phyloP scores from a whole-genome alignment of 495 filamentous ascomycete species.

The Daldinia bambusicola region DNA sequence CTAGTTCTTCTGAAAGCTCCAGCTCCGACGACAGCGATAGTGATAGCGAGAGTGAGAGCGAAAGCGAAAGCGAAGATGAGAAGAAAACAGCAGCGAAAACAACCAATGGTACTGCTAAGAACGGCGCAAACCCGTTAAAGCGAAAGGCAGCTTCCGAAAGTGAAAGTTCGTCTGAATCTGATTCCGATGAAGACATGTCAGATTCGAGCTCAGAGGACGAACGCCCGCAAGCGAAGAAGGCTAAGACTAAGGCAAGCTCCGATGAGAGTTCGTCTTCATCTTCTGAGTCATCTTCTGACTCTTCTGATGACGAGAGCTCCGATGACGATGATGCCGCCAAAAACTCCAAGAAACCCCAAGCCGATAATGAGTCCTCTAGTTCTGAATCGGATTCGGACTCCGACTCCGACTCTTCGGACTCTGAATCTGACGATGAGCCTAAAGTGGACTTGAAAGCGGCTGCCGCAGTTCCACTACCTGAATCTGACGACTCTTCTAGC shows the following conservation, averaged over 20 bases:
- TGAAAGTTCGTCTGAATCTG: conserved; percentile 57
- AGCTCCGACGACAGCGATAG: conserved; percentile 63
- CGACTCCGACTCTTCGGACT: conserved; percentile 56
- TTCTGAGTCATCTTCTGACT: conserved; percentile 38
- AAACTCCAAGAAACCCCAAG: conserved; percentile 22
- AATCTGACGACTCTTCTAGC: conserved; percentile 51
- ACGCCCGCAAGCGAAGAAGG: conserved; percentile 52
- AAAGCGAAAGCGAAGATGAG: conserved; percentile 68
- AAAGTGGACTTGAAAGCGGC: conserved; percentile 61
- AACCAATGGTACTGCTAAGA: conserved; percentile 41
- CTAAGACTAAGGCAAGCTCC: conserved; percentile 46
- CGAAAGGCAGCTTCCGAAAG: conserved; percentile 69
- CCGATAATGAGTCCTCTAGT: conserved; percentile 51
- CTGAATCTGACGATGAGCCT: conserved; percentile 46
- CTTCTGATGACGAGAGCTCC: conserved; percentile 54
- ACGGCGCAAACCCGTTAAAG: conserved; percentile 61
- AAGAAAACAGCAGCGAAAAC: conserved; percentile 58
- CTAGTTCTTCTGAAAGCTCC: conserved; percentile 58
- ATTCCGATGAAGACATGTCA: conserved; percentile 51
- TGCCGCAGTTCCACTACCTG: conserved; percentile 58
- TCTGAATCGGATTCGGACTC: conserved; percentile 57
- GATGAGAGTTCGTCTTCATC: conserved; percentile 43
- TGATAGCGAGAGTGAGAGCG: conserved; percentile 34
- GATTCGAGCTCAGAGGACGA: conserved; percentile 48
- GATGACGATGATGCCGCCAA: conserved; percentile 46